phyloP scores from a whole-genome alignment of 2,329 filamentous ascomycete genomes.

The Arthrobotrys entomopaga region DNA sequence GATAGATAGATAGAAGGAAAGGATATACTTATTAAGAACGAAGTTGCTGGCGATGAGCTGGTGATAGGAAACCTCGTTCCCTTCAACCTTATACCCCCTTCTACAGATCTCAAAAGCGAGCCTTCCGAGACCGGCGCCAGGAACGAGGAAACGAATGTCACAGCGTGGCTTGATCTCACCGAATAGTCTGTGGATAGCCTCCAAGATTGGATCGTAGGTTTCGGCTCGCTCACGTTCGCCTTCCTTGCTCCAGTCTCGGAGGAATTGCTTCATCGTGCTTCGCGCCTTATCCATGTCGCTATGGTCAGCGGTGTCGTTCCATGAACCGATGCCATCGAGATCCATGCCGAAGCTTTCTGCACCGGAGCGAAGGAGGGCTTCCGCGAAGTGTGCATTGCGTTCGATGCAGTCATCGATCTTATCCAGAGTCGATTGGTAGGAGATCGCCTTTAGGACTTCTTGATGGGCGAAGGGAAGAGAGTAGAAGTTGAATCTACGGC shows the following conservation, averaged over 20 bases:
- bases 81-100: conserved; percentile 68
- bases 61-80: conserved; percentile 87
- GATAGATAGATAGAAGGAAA: neutral
- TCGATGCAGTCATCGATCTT: conserved; percentile 89
- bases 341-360: conserved; percentile 74
- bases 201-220: conserved; percentile 79
- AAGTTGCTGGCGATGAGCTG: conserved; percentile 85
- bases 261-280: conserved; percentile 92
- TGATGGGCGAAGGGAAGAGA: conserved; percentile 85
- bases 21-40: conserved; percentile 63
- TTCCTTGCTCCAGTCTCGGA: conserved; percentile 89
- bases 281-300: conserved; percentile 88
- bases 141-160: conserved; percentile 77
- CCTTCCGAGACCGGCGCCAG: conserved; percentile 87
- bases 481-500: conserved; percentile 91
- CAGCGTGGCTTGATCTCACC: conserved; percentile 57
- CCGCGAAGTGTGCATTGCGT: conserved; percentile 82
- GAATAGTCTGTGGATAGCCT: conserved; percentile 67
- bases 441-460: conserved; percentile 83
- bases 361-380: conserved; percentile 77
- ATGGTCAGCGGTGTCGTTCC: conserved; percentile 76
- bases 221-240: conserved; percentile 78
- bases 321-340: conserved; percentile 64
- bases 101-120: conserved; percentile 86
- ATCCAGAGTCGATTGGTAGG: conserved; percentile 79